Conservation (phyloP, 2,329 filamentous ascomycete genomes). For the Diplocarpon rosae region DNA sequence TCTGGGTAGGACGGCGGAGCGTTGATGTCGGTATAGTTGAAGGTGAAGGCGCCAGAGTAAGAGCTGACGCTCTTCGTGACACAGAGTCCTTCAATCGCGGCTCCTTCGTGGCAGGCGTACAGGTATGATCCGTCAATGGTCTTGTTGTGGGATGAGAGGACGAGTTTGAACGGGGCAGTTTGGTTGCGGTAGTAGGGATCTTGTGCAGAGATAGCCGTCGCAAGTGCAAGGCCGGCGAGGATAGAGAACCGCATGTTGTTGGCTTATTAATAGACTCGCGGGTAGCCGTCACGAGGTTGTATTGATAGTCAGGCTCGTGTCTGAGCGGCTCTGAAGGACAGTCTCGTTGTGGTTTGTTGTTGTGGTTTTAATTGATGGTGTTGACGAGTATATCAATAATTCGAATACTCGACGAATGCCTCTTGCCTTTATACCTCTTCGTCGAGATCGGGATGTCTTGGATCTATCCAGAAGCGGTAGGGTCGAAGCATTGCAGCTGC, state of each 20-base stretch:
- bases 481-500: too few species aligned
- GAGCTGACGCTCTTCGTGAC: constrained; percentile 18
- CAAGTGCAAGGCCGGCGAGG: constrained; percentile 14
- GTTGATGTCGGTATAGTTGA: constrained; percentile 26
- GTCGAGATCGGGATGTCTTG: too few species aligned
- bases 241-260: constrained; percentile 18
- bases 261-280: too few species aligned
- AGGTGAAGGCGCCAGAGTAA: constrained; percentile 18
- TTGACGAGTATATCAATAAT: not conserved
- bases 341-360: too few species aligned
- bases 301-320: too few species aligned
- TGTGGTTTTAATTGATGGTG: not conserved
- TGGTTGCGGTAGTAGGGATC: constrained; percentile 23
- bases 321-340: too few species aligned
- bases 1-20: constrained; percentile 12
- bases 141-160: constrained; percentile 29
- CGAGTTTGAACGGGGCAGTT: constrained; percentile 34
- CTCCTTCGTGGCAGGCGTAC: constrained; percentile 35
- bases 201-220: constrained; percentile 18
- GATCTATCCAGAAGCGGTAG: too few species aligned
- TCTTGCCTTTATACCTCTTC: too few species aligned
- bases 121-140: constrained; percentile 30
- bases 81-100: constrained; percentile 37
- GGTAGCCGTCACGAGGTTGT: too few species aligned
- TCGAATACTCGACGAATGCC: too few species aligned